Percentiles rank a stretch among this genome's conserved stretches.
phyloP scores from a whole-genome alignment of 257 asterid genomes.

The Agastache rugosa region DNA sequence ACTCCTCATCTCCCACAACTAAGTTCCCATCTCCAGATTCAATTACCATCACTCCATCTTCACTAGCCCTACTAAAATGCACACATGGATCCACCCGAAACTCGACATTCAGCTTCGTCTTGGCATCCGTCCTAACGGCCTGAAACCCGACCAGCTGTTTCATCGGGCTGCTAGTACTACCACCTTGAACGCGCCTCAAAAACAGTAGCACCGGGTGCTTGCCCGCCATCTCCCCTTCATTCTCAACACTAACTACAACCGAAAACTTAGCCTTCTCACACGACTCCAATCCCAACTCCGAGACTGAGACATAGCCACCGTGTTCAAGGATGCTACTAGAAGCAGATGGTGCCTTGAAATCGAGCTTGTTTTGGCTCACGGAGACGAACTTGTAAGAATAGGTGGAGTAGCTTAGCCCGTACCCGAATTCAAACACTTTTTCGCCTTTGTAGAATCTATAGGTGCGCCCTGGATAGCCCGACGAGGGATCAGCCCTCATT shows the following conservation, averaged over 20 bases:
- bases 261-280: conserved; percentile 39
- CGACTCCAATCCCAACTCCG: background rate
- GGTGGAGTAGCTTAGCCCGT: conserved; percentile 78
- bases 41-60: conserved; percentile 57
- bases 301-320: conserved; percentile 5
- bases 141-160: conserved; percentile 65
- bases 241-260: conserved; percentile 42
- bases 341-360: conserved; percentile 33
- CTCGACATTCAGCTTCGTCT: conserved; percentile 42
- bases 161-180: conserved; percentile 42
- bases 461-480: conserved; percentile 84
- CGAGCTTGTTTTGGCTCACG: conserved; percentile 44
- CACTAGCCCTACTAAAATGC: conserved; percentile 53
- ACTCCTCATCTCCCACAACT: conserved; percentile 55
- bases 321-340: background rate
- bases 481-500: conserved; percentile 59
- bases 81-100: conserved; percentile 57
- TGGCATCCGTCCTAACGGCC: conserved; percentile 45
- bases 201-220: conserved; percentile 68
- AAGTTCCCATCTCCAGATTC: conserved; percentile 52
- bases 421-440: conserved; percentile 67
- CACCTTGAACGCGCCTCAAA: conserved; percentile 28
- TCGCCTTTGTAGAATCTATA: conserved; percentile 69
- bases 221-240: conserved; percentile 57
- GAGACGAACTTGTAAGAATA: conserved; percentile 58